Percentiles rank a stretch among this genome's conserved stretches.
These are phyloP conservation scores for Eutypella sp. DNA, from an alignment of 2,329 filamentous ascomycete genomes.

Conservation along the genomic window DNA sequence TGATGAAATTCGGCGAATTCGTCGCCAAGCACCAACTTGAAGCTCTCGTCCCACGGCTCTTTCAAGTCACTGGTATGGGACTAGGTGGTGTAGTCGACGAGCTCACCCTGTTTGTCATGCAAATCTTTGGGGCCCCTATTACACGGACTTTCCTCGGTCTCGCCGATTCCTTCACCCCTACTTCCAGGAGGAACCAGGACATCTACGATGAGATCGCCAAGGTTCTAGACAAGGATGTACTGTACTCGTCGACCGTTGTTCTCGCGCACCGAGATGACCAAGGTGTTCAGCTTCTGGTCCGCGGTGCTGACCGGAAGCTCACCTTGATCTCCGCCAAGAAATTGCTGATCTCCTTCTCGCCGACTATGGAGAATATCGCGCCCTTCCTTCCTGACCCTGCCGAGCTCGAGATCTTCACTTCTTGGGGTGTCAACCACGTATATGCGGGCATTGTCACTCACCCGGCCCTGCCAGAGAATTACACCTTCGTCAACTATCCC, in stretches of 20 bases:
- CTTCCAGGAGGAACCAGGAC: slow-evolving; percentile 32
- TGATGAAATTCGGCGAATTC: slow-evolving; percentile 43
- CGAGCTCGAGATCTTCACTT: slow-evolving; percentile 27
- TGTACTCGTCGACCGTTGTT: slow-evolving; percentile 31
- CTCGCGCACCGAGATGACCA: slow-evolving; percentile 22
- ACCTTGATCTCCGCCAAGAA: slow-evolving; percentile 27
- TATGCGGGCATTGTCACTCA: slow-evolving; percentile 28
- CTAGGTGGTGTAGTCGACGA: slow-evolving; percentile 37
- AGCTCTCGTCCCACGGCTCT: slow-evolving; percentile 36
- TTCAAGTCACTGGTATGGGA: slow-evolving; percentile 36
- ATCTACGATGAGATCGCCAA: slow-evolving; percentile 33
- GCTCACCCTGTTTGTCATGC: slow-evolving; percentile 42
- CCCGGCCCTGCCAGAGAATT: slow-evolving; percentile 23
- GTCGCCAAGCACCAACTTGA: slow-evolving; percentile 41
- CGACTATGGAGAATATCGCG: slow-evolving; percentile 24
- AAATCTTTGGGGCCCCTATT: slow-evolving; percentile 33
- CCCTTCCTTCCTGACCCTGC: slow-evolving; percentile 27
- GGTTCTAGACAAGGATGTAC: slow-evolving; percentile 30
- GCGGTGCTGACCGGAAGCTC: slow-evolving; percentile 14
- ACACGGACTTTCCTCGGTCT: slow-evolving; percentile 26
- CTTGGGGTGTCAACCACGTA: slow-evolving; percentile 27
- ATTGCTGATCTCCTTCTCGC: slow-evolving; percentile 32
- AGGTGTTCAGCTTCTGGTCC: slow-evolving; percentile 27
- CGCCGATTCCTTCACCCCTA: slow-evolving; percentile 26
- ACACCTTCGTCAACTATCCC: slow-evolving; percentile 25